These are phyloP conservation scores for Leucoagaricus sp. DNA, from an alignment of 1,284 basidiomycete genomes.

Conservation along the genomic window DNA sequence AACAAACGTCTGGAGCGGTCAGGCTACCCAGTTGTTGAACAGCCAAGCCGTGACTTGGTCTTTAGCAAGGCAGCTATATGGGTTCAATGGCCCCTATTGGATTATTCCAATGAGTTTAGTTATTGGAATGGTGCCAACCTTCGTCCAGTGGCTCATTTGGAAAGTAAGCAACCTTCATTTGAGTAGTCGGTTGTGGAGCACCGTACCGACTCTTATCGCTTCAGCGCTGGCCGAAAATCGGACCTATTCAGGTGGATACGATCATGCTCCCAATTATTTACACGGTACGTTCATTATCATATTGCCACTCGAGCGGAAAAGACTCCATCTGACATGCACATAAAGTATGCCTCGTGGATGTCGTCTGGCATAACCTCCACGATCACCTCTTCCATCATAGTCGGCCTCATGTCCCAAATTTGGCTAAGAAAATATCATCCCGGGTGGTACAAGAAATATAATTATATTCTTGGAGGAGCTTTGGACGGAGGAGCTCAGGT, in stretches of 20 bases:
- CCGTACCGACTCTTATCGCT: neutral
- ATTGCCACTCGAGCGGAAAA: neutral
- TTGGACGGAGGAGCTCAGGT: conserved; percentile 70
- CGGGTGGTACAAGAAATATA: conserved; percentile 63
- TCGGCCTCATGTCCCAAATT: conserved; percentile 58
- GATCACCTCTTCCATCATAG: conserved; percentile 48
- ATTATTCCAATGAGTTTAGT: conserved; percentile 53
- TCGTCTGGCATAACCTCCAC: conserved; percentile 54
- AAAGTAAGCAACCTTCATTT: conserved; percentile 34
- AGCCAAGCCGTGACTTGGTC: conserved; percentile 46
- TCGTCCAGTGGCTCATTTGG: conserved; percentile 52
- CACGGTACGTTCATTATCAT: conserved; percentile 32
- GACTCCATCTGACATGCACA: neutral
- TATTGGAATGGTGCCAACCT: conserved; percentile 51
- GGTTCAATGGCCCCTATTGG: conserved; percentile 52
- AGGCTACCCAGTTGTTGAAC: conserved; percentile 53
- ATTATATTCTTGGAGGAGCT: conserved; percentile 68
- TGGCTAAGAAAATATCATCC: conserved; percentile 62
- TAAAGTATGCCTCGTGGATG: conserved; percentile 46
- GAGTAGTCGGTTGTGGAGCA: neutral
- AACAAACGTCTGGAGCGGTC: conserved; percentile 62
- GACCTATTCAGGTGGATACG: conserved; percentile 46
- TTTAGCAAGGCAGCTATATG: conserved; percentile 54
- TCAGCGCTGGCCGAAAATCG: conserved; percentile 53
- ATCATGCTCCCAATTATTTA: conserved; percentile 58